These are phyloP conservation scores for Cymodocea nodosa DNA, from an alignment of 116 monocot species.

Conservation along the genomic window DNA sequence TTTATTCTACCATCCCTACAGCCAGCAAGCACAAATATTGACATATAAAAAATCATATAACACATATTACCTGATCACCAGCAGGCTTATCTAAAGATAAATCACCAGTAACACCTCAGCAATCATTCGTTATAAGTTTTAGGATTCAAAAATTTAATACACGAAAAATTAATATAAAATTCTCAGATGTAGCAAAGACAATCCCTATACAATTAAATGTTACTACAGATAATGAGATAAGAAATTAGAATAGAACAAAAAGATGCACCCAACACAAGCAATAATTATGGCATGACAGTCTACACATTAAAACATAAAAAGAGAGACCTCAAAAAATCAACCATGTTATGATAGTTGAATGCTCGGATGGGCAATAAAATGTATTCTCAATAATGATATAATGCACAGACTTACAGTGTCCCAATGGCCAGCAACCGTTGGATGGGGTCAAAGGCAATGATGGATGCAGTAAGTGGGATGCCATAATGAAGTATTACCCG, in stretches of 20 bases:
- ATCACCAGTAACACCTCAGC: too few relatives aligned
- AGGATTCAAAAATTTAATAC: too few relatives aligned
- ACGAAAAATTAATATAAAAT: too few relatives aligned
- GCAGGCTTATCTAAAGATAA: too few relatives aligned
- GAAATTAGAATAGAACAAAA: background rate
- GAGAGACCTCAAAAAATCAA: background rate
- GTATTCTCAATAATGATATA: background rate
- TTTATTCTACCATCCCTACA: constrained; percentile 99
- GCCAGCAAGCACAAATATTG: background rate
- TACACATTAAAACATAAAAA: constrained; percentile 1
- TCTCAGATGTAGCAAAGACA: too few relatives aligned
- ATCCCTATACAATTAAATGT: too few relatives aligned
- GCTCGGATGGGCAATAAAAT: background rate
- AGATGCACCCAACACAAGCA: too few relatives aligned
- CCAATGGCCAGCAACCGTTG: constrained; percentile 94
- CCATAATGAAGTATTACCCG: constrained; percentile 72
- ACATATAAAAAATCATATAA: too few relatives aligned
- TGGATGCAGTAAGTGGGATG: constrained; percentile 72
- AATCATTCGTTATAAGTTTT: too few relatives aligned
- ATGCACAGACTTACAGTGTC: constrained; percentile 56
- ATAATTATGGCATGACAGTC: too few relatives aligned
- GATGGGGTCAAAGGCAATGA: constrained; percentile 80
- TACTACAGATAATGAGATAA: background rate
- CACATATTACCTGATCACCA: too few relatives aligned
- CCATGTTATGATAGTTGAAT: background rate